These are phyloP conservation scores for Haplosporangium sp. DNA, from an alignment of 371 early-diverging fungal genomes.

Conservation along the genomic window DNA sequence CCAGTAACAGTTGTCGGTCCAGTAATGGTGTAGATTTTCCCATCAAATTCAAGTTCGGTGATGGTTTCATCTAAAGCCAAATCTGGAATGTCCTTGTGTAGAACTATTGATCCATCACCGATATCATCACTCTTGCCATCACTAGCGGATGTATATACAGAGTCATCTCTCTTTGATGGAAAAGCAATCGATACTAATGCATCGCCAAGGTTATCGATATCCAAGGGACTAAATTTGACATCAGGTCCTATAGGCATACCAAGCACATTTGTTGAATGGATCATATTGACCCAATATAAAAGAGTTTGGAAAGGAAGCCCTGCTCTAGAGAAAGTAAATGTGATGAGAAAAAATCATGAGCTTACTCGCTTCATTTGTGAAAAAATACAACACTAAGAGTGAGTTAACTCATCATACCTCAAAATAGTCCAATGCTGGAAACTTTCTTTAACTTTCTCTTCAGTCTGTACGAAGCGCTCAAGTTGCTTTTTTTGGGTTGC, in stretches of 20 bases:
- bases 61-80: neutral
- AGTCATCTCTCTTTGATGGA: constrained; percentile 1
- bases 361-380: neutral
- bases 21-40: constrained; percentile 36
- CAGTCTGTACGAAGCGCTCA: constrained; percentile 13
- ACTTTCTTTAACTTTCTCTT: constrained; percentile 30
- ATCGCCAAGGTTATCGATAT: constrained; percentile 32
- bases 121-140: neutral
- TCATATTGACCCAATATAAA: constrained; percentile 41
- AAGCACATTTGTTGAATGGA: constrained; percentile 16
- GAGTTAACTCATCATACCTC: constrained; percentile 16
- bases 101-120: neutral
- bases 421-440: constrained; percentile 38
- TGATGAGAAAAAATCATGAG: neutral
- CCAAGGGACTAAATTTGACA: constrained; percentile 25
- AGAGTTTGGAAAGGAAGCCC: constrained; percentile 36
- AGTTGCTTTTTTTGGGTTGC: constrained; percentile 32
- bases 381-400: neutral
- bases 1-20: constrained; percentile 32
- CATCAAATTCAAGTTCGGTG: constrained; percentile 2
- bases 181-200: constrained; percentile 35
- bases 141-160: neutral
- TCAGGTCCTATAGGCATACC: constrained; percentile 40
- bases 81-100: neutral
- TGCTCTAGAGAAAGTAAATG: constrained; percentile 6